These are phyloP conservation scores for Silene coronaria DNA, from an alignment of 179 eudicot genomes.

Conservation along the genomic window DNA sequence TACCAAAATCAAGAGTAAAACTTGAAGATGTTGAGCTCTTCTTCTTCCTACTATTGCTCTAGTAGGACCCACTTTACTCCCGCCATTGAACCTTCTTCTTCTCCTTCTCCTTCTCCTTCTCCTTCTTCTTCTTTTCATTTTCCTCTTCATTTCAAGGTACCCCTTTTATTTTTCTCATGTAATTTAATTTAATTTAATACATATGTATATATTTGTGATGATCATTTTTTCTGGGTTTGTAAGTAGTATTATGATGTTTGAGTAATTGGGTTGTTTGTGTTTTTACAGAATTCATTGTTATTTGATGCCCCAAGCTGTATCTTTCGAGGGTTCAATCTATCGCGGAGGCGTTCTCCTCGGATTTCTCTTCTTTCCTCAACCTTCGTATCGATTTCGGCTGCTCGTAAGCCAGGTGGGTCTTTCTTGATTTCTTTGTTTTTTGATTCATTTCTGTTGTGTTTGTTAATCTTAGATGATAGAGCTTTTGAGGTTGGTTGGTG, in stretches of 20 bases:
- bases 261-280: neutral
- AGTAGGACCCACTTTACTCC: neutral
- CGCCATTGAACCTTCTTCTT: neutral
- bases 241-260: neutral
- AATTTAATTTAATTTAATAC: neutral
- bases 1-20: neutral
- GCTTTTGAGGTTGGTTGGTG: neutral
- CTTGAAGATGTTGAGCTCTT: neutral
- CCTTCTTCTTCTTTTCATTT: neutral
- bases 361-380: neutral
- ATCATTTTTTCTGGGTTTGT: neutral
- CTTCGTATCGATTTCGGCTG: neutral
- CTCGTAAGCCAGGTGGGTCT: neutral
- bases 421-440: neutral
- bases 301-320: neutral
- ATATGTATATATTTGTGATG: neutral
- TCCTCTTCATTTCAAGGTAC: slow-evolving; percentile 1
- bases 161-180: neutral
- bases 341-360: neutral
- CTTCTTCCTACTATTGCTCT: neutral
- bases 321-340: neutral
- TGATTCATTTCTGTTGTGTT: neutral
- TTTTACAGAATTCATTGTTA: slow-evolving; percentile 2
- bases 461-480: neutral
- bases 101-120: neutral